Percentiles rank a stretch among this genome's conserved stretches.
Conservation (phyloP, 2,329 filamentous ascomycete species). For the Beauveria asiatica region DNA sequence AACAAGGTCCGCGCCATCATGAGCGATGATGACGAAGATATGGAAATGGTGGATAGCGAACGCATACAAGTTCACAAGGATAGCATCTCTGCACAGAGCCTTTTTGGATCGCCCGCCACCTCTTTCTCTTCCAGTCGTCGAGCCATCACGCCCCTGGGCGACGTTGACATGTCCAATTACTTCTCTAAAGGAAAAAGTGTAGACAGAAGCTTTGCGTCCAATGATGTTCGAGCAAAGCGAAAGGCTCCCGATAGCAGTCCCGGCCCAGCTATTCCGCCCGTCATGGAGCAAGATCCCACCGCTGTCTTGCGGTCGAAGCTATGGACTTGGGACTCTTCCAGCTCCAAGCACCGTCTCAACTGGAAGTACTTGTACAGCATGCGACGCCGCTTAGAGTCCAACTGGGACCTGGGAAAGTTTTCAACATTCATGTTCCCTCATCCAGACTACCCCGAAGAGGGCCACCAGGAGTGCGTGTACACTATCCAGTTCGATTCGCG, state of each 20-base stretch:
- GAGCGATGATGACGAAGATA: conserved; percentile 42
- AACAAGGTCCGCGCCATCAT: conserved; percentile 48
- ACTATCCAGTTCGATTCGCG: conserved; percentile 81
- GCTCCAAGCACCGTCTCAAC: conserved; percentile 58
- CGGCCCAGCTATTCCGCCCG: conserved; percentile 23
- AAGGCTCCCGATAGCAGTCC: conserved; percentile 27
- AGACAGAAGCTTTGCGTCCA: conserved; percentile 21
- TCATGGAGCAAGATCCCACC: conserved; percentile 21
- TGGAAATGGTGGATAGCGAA: conserved; percentile 37
- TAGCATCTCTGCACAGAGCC: conserved; percentile 18
- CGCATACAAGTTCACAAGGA: conserved; percentile 20
- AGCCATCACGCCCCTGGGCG: conserved; percentile 18
- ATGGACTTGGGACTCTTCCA: conserved; percentile 42
- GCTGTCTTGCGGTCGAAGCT: conserved; percentile 36
- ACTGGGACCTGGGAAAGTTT: conserved; percentile 80
- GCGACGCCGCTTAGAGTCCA: conserved; percentile 73
- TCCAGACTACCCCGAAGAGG: conserved; percentile 68
- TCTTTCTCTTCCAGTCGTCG: conserved; percentile 23
- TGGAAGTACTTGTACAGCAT: conserved; percentile 93
- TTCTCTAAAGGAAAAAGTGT: conserved; percentile 21
- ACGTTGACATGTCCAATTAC: conserved; percentile 23
- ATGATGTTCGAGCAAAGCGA: conserved; percentile 26
- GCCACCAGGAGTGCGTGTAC: conserved; percentile 89
- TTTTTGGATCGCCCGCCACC: conserved; percentile 27
- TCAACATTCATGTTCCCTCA: conserved; percentile 87